Base-by-base conservation (phyloP, 1,139 yeast species). In the Tardiomyces depauwii region DNA sequence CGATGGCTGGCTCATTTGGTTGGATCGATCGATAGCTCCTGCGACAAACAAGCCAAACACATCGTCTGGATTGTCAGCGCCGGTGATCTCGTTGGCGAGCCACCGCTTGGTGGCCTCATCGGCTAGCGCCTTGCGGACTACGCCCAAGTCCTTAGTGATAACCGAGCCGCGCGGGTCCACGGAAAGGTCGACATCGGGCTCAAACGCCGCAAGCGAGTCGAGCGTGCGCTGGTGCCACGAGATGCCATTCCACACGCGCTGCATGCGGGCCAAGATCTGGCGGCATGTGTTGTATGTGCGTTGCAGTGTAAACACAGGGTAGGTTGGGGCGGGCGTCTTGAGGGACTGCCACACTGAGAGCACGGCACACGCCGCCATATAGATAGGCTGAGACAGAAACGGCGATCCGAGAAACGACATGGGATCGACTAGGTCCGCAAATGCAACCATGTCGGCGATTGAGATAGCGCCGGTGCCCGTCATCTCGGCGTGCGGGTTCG, bases 391-490 rank as follows among this genome's bases (percentile, higher is more conserved):
- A 0, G 61, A 55, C 21, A 55, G 39, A 47, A 58, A 58, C 21
- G 62, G 62, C 44, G 52, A 55, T 7, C 60, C 56, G 38, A 57
- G 43, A 36, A 58, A 53, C 13, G 62, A 55, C 27, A 53, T 52
- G 5, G 61, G 52, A 18, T 56, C 57, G 19, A 58, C 56, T 25
- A 59, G 46, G 36, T 58, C 61, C 1, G 62, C 59, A 51, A 59
- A 57, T 2, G 61, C 52, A 18, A 57, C 47, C 61, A 59, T 59
- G 42, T 59, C 62, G 2, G 60, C 55, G 28, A 59, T 57, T 45
- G 60, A 55, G 27, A 59, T 55, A 6, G 62, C 60, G 7, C 62
- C 60, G 6, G 60, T 55, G 5, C 59, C 56, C 3, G 61, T 56
- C 30, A 57, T 44, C 30, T 57, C 57, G 1, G 57, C 56, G 38